phyloP scores from a whole-genome alignment of 805 yeast genomes.

The Zygosaccharomyces siamensis region DNA sequence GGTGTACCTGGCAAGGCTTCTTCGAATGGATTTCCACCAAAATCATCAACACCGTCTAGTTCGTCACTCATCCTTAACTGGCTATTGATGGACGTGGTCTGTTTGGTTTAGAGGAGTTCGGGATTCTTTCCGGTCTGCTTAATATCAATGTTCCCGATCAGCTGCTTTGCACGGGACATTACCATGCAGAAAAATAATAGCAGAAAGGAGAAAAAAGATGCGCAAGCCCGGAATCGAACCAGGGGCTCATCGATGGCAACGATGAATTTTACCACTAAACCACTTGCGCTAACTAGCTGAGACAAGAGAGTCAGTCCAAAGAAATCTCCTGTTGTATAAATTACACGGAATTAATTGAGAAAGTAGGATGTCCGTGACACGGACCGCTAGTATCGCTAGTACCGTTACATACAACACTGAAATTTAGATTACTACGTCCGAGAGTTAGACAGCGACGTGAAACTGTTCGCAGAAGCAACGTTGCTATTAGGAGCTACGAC shows the following conservation, averaged over 20 bases:
- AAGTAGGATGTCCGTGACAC: too few species aligned
- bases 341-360: too few species aligned
- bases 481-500: too few species aligned
- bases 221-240: conserved; percentile 9
- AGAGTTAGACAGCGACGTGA: too few species aligned
- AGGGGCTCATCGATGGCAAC: conserved; percentile 9
- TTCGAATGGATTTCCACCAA: conserved; percentile 3
- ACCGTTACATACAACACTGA: too few species aligned
- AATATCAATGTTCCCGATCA: too few species aligned
- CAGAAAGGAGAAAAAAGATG: not conserved
- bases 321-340: too few species aligned
- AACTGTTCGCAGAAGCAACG: too few species aligned
- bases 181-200: not conserved
- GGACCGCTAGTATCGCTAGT: too few species aligned
- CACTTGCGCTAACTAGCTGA: not conserved
- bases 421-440: too few species aligned
- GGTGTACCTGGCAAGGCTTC: not conserved
- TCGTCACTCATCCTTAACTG: not conserved
- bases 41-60: not conserved
- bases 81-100: not conserved
- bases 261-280: conserved; percentile 8
- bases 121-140: not conserved
- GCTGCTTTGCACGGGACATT: not conserved
- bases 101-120: too few species aligned
- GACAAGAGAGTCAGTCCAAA: too few species aligned